Conservation (phyloP, 2,329 filamentous ascomycete species). For the Lojkania enalia region DNA sequence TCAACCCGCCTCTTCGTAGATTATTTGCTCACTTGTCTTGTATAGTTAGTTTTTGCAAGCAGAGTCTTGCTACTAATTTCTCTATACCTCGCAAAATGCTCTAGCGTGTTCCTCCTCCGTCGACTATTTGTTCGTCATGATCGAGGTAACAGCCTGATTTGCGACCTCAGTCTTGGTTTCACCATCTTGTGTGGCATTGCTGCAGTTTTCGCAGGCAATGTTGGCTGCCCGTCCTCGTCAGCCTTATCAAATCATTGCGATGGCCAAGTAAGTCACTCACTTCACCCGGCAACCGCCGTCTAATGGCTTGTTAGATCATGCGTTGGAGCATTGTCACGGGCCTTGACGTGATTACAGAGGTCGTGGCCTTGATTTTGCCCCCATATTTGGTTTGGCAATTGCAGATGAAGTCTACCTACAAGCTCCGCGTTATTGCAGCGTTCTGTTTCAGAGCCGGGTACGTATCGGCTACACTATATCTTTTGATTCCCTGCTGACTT, state of each 20-base stretch:
- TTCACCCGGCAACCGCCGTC: background rate
- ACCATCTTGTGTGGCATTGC: conserved; percentile 13
- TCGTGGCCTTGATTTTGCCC: conserved; percentile 12
- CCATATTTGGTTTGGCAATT: conserved; percentile 21
- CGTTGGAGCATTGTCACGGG: conserved; percentile 14
- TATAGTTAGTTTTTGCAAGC: conserved; percentile 15
- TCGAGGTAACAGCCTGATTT: conserved; percentile 8
- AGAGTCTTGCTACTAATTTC: conserved; percentile 15
- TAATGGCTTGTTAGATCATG: conserved; percentile 9
- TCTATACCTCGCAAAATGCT: conserved; percentile 19
- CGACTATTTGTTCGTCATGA: conserved; percentile 20
- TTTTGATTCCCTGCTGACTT: conserved; percentile 4
- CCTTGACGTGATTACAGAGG: conserved; percentile 18
- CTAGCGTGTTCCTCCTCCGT: conserved; percentile 16
- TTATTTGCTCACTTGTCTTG: background rate
- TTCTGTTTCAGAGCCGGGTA: conserved; percentile 21
- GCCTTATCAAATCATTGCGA: conserved; percentile 8
- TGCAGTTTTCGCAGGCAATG: conserved; percentile 14
- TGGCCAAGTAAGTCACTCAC: conserved; percentile 7
- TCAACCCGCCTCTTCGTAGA: background rate
- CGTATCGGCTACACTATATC: background rate
- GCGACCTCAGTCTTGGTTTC: conserved; percentile 16
- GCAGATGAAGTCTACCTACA: conserved; percentile 19
- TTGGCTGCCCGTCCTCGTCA: conserved; percentile 11
- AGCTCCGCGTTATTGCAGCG: conserved; percentile 22